Conservation (phyloP, 257 asterid species). For the Buddleja alternifolia region DNA sequence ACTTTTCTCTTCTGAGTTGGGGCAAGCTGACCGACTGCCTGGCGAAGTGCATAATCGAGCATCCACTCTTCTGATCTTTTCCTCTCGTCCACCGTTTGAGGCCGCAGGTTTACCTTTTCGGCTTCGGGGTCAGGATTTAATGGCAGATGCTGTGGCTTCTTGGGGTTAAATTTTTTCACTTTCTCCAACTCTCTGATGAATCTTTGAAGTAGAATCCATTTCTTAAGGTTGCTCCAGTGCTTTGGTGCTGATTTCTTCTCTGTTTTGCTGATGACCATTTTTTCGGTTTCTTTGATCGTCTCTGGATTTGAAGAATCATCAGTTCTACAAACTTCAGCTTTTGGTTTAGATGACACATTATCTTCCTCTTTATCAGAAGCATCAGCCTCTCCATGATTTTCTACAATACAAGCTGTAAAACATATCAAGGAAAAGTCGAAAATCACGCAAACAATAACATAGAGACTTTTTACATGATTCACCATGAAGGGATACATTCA, state of each 20-base stretch:
- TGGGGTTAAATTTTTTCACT: conserved; percentile 66
- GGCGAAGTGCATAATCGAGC: conserved; percentile 97
- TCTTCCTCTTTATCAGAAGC: conserved; percentile 24
- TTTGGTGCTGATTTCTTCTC: conserved; percentile 69
- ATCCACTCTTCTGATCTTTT: conserved; percentile 87
- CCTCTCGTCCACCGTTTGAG: conserved; percentile 65
- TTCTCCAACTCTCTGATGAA: conserved; percentile 82
- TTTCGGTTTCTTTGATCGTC: conserved; percentile 24
- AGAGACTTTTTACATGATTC: no score
- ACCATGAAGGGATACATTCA: no score
- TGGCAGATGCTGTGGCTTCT: conserved; percentile 51
- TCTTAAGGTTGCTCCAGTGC: conserved; percentile 95
- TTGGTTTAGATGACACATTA: conserved; percentile 22
- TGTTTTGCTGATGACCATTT: conserved; percentile 36
- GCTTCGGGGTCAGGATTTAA: conserved; percentile 59
- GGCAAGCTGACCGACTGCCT: conserved; percentile 84
- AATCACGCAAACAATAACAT: no score
- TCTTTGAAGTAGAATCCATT: conserved; percentile 90
- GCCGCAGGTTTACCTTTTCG: conserved; percentile 65
- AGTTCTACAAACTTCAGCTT: conserved; percentile 3
- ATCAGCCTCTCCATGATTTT: conserved; percentile 25
- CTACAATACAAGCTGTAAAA: conserved; percentile 38
- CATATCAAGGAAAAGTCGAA: background rate
- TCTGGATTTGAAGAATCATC: conserved; percentile 28
- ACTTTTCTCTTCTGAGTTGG: conserved; percentile 92